Base-by-base conservation (phyloP, 495 filamentous ascomycete genomes). In the Aspergillus funiculosus region DNA sequence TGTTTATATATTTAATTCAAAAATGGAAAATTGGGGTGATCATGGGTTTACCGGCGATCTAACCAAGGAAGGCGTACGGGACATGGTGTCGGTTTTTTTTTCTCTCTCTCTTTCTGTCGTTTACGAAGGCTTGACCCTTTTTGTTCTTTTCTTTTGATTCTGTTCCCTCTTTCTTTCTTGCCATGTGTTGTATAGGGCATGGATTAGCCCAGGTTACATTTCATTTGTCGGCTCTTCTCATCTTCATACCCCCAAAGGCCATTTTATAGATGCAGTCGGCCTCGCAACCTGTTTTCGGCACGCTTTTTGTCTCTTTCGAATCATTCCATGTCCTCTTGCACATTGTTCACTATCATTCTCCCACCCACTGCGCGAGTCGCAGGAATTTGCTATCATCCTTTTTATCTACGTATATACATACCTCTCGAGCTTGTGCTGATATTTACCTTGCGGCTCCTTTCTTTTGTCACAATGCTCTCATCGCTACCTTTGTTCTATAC, bases 161-260 rank as follows among this genome's bases (percentile, higher is more conserved):
- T 56, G 34, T 39, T 47, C 47, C 44, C 54, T 42, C 21, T 43
- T 55, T n/a, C 22, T 20, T 40, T 55, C 53, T 53, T 37, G 42
- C 40, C 28, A 34, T 32, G 18, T 20, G 54, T 47, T 53, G 51
- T 41, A 51, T 51, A 48, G 57, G 52, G 44, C 46, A 43, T 37
- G 40, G 52, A 28, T 46, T 53, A 40, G 51, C 50, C 50, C 50
- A 45, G 48, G 45, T 47, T 51, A 36, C 45, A 29, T 58, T 56
- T 56, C 46, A 48, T 57, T 56, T 58, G 51, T 54, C 30, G 26
- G 43, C 47, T 51, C n/a, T 55, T 46, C 37, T 49, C 51, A 38
- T 57, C 41, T 57, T 66, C 67, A 70, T 70, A 70, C 67, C 67
- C 64, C 51, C 61, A 51, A 68, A 59, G 67, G n/a, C n/a, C 62